phyloP scores from a whole-genome alignment of 192 early-diverging fungal species.

The Ambispora gerdemannii region DNA sequence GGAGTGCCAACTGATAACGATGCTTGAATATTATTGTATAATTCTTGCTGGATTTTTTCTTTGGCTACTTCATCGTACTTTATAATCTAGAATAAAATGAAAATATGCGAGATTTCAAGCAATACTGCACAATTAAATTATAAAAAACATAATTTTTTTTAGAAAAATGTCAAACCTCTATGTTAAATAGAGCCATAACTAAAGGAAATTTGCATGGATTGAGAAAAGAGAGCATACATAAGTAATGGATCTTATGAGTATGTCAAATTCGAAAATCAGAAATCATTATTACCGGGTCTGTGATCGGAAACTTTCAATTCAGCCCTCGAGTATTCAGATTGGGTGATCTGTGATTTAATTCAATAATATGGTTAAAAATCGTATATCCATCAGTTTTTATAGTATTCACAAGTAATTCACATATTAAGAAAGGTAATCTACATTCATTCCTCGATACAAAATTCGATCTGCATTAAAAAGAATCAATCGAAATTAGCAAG shows the following conservation, averaged over 20 bases:
- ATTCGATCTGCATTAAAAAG: conserved; percentile 49
- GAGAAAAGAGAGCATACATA: background rate
- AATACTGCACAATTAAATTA: no score
- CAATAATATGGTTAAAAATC: no score
- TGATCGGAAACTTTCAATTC: conserved; percentile 78
- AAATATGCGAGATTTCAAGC: no score
- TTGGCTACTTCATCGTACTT: conserved; percentile 46
- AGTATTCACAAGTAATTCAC: background rate
- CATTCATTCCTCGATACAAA: conserved; percentile 51
- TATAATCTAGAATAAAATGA: conserved; percentile 35
- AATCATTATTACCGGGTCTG: conserved; percentile 63
- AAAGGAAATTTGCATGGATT: conserved; percentile 10
- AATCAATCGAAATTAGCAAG: background rate
- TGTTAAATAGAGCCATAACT: conserved; percentile 38
- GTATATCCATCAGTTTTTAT: background rate
- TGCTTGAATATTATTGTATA: conserved; percentile 41
- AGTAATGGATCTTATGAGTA: background rate
- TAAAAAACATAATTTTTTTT: background rate
- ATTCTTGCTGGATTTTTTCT: conserved; percentile 45
- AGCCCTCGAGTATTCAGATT: conserved; percentile 52
- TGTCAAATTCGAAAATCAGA: no score
- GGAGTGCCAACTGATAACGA: background rate
- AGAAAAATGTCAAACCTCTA: conserved; percentile 39
- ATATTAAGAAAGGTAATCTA: conserved; percentile 40
- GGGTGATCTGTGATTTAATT: conserved; percentile 43